Evolutionary conservation across 2,329 filamentous ascomycete species (phyloP), one percentile per base, ranked within the genome.

Genomic region (Sporothrix pseudoabietina): DNA sequence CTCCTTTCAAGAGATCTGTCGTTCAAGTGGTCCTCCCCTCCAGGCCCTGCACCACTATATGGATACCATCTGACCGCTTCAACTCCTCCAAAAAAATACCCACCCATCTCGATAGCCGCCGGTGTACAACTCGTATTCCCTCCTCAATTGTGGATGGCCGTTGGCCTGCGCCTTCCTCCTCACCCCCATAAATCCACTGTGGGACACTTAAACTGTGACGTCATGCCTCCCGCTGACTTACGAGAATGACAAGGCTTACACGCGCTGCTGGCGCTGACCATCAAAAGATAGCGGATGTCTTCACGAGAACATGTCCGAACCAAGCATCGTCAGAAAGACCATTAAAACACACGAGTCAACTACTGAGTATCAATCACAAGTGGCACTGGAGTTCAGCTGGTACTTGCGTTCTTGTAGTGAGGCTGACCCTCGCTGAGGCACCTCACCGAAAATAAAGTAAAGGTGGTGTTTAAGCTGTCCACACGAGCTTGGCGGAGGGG

Each of bases 191-290:
- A 47, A 19, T 44, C 44, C n/a, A 30, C 39, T 30, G 61, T 39
- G 35, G 39, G 8, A 55, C 52, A 44, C 59, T 10, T 19, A 14
- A 39, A 26, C 54, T 47, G 69, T 71, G 69, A 71, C 69, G 69
- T 71, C 69, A 71, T 61, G 55, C 55, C 54, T 26, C 35, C n/a
- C 12, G 39, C 14, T 26, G 41, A 49, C 22, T 49, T 49, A 35
- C 55, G 9, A 47, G 52, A 26, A n/a, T 55, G 8, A 55, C 52
- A 55, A 22, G 22, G 30, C 19, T 52, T 39, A 55, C 30, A 69
- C 30, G 66, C 66, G 66, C 47, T 14, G 26, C 32, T 52, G 47
- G 30, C 47, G 30, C 66, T 12, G 8, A 6, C 19, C 66, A 16
- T 4, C n/a, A 32, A 39, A 57, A 59, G 12, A 70, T 3, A 32